These are phyloP conservation scores for Wickerhamomyces ciferrii DNA, from an alignment of 805 yeast species.

Conservation along the genomic window DNA sequence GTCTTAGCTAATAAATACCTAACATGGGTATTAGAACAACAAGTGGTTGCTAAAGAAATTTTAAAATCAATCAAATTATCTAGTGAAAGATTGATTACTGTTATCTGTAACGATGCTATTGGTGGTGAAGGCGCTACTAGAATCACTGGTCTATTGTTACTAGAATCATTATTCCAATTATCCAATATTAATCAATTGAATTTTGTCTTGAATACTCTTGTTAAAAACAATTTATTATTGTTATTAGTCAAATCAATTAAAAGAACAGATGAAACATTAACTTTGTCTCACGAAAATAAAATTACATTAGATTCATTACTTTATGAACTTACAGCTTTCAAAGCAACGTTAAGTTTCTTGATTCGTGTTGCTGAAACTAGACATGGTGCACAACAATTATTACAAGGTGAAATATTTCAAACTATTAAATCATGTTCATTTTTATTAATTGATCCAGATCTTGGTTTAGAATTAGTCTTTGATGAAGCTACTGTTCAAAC, in stretches of 20 bases:
- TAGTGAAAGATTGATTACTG: conserved; percentile 58
- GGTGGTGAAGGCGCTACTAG: conserved; percentile 74
- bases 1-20: conserved; percentile 65
- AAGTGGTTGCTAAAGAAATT: conserved; percentile 39
- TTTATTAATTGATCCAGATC: conserved; percentile 68
- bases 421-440: conserved; percentile 52
- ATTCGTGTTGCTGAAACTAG: conserved; percentile 73
- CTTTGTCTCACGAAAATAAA: conserved; percentile 26
- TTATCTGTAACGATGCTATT: conserved; percentile 72
- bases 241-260: conserved; percentile 63
- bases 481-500: conserved; percentile 27
- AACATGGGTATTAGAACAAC: conserved; percentile 39
- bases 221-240: conserved; percentile 60
- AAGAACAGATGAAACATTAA: conserved; percentile 60
- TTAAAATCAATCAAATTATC: conserved; percentile 48
- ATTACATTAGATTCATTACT: conserved; percentile 49
- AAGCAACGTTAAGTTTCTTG: conserved; percentile 63
- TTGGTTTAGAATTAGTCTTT: conserved; percentile 55
- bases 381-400: conserved; percentile 68
- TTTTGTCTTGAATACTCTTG: conserved; percentile 54
- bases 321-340: conserved; percentile 75
- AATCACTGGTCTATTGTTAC: conserved; percentile 66
- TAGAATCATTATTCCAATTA: conserved; percentile 61
- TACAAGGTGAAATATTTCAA: conserved; percentile 70
- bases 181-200: conserved; percentile 45